phyloP scores from a whole-genome alignment of 768 basidiomycete genomes.

The Clitopilus hobsonii region DNA sequence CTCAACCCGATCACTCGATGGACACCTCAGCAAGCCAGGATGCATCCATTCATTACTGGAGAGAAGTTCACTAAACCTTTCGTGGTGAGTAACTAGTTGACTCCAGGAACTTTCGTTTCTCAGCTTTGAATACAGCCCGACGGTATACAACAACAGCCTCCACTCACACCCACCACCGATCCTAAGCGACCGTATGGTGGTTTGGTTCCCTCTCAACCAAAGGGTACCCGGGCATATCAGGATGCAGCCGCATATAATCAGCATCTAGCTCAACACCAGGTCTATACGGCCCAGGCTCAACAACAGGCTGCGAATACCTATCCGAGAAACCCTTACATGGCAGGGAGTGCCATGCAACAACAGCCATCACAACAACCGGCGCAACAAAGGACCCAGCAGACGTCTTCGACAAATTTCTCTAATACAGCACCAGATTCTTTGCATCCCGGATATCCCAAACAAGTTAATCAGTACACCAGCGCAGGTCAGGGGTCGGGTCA shows the following conservation, averaged over 20 bases:
- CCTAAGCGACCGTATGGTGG: slow-evolving; percentile 92
- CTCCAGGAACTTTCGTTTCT: slow-evolving; percentile 5
- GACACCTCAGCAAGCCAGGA: slow-evolving; percentile 93
- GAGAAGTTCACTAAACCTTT: slow-evolving; percentile 91
- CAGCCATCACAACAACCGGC: slow-evolving; percentile 9
- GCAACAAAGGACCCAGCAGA: slow-evolving; percentile 25
- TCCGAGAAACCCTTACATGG: slow-evolving; percentile 75
- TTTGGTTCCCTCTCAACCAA: slow-evolving; percentile 83
- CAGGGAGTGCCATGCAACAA: slow-evolving; percentile 20
- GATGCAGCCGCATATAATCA: slow-evolving; percentile 95
- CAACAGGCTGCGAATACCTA: slow-evolving; percentile 68
- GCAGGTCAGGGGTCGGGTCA: slow-evolving; percentile 26
- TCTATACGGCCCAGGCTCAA: slow-evolving; percentile 84
- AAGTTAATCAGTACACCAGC: slow-evolving; percentile 33
- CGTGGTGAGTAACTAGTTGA: slow-evolving; percentile 46
- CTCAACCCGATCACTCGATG: slow-evolving; percentile 94
- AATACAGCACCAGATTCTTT: slow-evolving; percentile 25
- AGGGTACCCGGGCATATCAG: slow-evolving; percentile 80
- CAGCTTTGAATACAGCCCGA: slow-evolving; percentile 40
- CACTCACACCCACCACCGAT: slow-evolving; percentile 37
- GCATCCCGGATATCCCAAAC: slow-evolving; percentile 24
- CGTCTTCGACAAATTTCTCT: slow-evolving; percentile 22
- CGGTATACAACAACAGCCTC: slow-evolving; percentile 30
- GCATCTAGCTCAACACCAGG: slow-evolving; percentile 91
- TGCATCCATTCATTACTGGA: slow-evolving; percentile 97